phyloP scores from a whole-genome alignment of 2,329 filamentous ascomycete genomes.

The Colletotrichum sp. region DNA sequence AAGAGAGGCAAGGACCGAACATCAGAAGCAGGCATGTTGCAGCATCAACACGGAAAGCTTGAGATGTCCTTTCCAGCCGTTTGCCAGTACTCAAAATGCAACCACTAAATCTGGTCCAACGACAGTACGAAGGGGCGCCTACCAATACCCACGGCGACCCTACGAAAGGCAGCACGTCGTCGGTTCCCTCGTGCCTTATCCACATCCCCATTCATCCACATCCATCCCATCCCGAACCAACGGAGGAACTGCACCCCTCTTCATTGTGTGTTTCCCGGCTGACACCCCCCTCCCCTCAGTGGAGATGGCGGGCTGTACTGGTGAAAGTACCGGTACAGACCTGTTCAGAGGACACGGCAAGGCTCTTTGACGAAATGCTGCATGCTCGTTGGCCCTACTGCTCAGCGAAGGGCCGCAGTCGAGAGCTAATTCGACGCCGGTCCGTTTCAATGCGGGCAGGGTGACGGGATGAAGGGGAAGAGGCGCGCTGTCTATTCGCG shows the following conservation, averaged over 20 bases:
- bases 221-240: conserved; percentile 2
- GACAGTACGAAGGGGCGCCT: neutral
- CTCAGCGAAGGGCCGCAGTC: neutral
- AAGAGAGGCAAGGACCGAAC: neutral
- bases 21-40: neutral
- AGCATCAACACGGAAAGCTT: neutral
- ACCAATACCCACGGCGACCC: neutral
- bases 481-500: neutral
- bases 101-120: neutral
- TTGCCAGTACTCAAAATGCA: neutral
- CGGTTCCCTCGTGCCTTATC: neutral
- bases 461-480: conserved; percentile 9
- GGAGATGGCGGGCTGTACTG: neutral
- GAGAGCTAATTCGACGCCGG: conserved; percentile 11
- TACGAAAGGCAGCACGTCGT: neutral
- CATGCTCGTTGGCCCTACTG: conserved; percentile 4
- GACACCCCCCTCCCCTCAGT: neutral
- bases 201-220: conserved; percentile 15
- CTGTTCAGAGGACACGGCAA: neutral
- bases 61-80: neutral
- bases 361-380: conserved; percentile 4
- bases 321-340: neutral
- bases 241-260: neutral
- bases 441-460: conserved; percentile 10
- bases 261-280: neutral